These are phyloP conservation scores for Helianthus tuberosus DNA, from an alignment of 129 eudicot species.

Conservation along the genomic window DNA sequence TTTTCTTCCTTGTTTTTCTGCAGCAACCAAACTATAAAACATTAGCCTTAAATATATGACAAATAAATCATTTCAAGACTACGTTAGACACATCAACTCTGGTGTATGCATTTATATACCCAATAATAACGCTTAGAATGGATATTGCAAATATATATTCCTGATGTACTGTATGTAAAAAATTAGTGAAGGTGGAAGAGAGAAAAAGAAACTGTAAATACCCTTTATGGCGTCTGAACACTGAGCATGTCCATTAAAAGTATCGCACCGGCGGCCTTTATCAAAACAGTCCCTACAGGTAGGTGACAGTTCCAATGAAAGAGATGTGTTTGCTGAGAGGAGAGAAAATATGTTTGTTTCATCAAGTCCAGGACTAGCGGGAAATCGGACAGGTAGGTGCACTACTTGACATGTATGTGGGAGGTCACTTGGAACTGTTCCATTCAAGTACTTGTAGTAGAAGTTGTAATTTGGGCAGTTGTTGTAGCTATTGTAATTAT, in stretches of 20 bases:
- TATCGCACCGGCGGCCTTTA: neutral
- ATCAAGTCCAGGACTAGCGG: no score
- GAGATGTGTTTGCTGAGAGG: neutral
- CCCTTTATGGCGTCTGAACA: neutral
- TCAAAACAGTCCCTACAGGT: neutral
- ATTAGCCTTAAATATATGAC: no score
- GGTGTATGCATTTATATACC: no score
- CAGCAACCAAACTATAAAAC: neutral
- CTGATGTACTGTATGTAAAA: no score
- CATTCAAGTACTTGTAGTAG: neutral
- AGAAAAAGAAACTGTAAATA: neutral
- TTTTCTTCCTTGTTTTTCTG: neutral
- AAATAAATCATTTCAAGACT: no score
- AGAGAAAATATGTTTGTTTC: neutral
- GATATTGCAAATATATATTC: no score
- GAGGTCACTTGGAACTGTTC: slow-evolving; percentile 16
- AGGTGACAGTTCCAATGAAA: neutral
- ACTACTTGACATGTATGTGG: slow-evolving; percentile 15
- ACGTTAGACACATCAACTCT: no score
- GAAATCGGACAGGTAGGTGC: neutral
- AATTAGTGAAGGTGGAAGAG: neutral
- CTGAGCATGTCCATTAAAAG: neutral
- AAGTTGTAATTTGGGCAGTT: slow-evolving; percentile 10
- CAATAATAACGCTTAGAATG: no score
- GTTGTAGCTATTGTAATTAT: neutral